Evolutionary conservation across 2,329 filamentous ascomycete genomes (phyloP).

Genomic region (Pestalotiopsis sp.): DNA sequence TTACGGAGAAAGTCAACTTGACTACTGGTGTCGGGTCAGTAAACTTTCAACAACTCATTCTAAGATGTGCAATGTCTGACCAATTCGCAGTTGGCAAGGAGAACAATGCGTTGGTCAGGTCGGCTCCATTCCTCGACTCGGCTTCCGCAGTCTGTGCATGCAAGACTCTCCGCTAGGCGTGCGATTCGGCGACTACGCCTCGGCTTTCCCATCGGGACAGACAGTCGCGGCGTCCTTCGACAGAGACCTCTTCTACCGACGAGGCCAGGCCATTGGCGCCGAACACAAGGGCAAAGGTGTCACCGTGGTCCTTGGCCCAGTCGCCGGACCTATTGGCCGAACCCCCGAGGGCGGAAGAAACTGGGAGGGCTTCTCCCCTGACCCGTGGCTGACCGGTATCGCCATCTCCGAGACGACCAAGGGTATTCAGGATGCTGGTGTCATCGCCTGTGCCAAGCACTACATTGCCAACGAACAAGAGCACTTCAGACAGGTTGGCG

Average conservation of each 20-base stretch:
- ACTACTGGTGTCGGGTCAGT: slow-evolving; percentile 85
- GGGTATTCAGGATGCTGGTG: slow-evolving; percentile 78
- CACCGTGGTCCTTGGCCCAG: slow-evolving; percentile 74
- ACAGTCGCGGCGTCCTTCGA: slow-evolving; percentile 86
- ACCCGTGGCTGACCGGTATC: slow-evolving; percentile 74
- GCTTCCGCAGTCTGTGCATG: slow-evolving; percentile 76
- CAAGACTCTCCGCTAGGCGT: slow-evolving; percentile 86
- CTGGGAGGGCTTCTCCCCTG: slow-evolving; percentile 73
- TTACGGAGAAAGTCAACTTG: slow-evolving; percentile 90
- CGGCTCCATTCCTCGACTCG: slow-evolving; percentile 70
- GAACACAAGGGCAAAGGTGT: slow-evolving; percentile 75
- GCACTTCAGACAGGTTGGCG: slow-evolving; percentile 68
- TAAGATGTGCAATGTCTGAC: background rate
- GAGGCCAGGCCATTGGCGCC: slow-evolving; percentile 71
- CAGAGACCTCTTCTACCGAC: slow-evolving; percentile 68
- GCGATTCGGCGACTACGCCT: slow-evolving; percentile 76
- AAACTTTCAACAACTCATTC: background rate
- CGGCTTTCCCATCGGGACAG: slow-evolving; percentile 78
- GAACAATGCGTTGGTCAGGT: slow-evolving; percentile 79
- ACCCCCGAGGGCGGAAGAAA: slow-evolving; percentile 69
- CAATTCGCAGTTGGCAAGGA: slow-evolving; percentile 57
- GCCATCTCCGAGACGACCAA: slow-evolving; percentile 74
- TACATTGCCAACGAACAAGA: slow-evolving; percentile 75
- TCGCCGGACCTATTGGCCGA: slow-evolving; percentile 72
- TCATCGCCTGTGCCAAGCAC: slow-evolving; percentile 79